Conservation (phyloP, 2,329 filamentous ascomycete species). For the Cadophora gregata region DNA sequence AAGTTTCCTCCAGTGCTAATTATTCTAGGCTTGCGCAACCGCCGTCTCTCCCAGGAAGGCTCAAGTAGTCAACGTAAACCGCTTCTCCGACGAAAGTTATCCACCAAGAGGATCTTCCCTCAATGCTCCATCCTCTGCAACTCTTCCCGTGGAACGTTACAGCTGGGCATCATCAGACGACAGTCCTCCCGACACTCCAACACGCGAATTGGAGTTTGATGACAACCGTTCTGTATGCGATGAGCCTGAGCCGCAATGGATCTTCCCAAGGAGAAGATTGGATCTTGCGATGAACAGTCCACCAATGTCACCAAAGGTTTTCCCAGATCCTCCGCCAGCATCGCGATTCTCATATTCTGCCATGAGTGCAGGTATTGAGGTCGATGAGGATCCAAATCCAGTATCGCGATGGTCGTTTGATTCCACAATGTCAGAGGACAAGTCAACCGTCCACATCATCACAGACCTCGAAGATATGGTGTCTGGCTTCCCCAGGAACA, state of each 20-base stretch:
- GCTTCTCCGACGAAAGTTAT: constrained; percentile 27
- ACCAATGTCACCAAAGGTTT: constrained; percentile 27
- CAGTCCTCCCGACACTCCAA: constrained; percentile 19
- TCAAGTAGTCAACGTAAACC: constrained; percentile 32
- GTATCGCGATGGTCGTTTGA: neutral
- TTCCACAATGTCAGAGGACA: neutral
- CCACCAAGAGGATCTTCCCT: constrained; percentile 35
- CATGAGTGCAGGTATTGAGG: neutral
- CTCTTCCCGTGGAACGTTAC: constrained; percentile 18
- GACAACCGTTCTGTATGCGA: constrained; percentile 11
- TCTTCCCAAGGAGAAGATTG: constrained; percentile 12
- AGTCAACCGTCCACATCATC: constrained; percentile 27
- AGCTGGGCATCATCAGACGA: constrained; percentile 26
- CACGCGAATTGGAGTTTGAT: constrained; percentile 14
- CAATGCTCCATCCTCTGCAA: constrained; percentile 4
- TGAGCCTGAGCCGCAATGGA: constrained; percentile 1
- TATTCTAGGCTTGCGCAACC: constrained; percentile 36
- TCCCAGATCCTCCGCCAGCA: constrained; percentile 9
- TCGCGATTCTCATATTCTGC: neutral
- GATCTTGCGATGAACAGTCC: constrained; percentile 34
- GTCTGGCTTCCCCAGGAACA: constrained; percentile 33
- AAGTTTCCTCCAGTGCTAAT: neutral
- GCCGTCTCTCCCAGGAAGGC: constrained; percentile 36
- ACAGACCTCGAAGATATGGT: constrained; percentile 31
- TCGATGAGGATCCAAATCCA: neutral